Evolutionary conservation across 208 protist species (phyloP).

Genomic region (Leishmania lainsoni): DNA sequence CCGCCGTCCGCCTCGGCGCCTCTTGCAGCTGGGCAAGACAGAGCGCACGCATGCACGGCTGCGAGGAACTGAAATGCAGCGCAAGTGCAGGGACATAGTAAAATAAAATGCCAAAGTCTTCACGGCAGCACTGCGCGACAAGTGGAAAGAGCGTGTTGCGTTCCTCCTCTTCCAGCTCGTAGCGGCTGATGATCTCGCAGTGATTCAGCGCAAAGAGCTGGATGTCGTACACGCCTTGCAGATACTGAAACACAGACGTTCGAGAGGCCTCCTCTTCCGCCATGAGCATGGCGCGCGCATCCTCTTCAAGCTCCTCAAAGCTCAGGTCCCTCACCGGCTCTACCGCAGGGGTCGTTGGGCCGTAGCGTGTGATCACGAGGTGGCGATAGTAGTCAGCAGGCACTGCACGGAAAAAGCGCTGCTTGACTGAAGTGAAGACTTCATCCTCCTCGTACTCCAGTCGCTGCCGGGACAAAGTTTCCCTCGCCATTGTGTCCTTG

Average conservation of each 20-base stretch:
- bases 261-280: constrained; percentile 43
- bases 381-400: constrained; percentile 71
- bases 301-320: constrained; percentile 39
- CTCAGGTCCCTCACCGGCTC: constrained; percentile 29
- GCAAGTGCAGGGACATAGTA: constrained; percentile 53
- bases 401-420: constrained; percentile 51
- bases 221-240: constrained; percentile 61
- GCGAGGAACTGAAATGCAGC: constrained; percentile 36
- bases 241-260: constrained; percentile 49
- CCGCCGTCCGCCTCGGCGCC: background rate
- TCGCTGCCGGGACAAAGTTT: constrained; percentile 42
- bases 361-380: constrained; percentile 48
- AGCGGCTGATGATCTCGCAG: constrained; percentile 49
- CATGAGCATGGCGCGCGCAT: constrained; percentile 34
- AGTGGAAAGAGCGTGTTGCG: constrained; percentile 34
- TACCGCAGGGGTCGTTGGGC: constrained; percentile 10
- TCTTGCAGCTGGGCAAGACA: constrained; percentile 26
- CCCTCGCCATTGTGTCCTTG: constrained; percentile 33
- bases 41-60: constrained; percentile 36
- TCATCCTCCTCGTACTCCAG: constrained; percentile 62
- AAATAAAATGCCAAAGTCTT: constrained; percentile 50
- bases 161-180: constrained; percentile 58
- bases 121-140: constrained; percentile 34
- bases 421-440: constrained; percentile 38
- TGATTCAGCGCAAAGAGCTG: constrained; percentile 62